These are phyloP conservation scores for Xerocomus amazonicus DNA, from an alignment of 1,284 basidiomycete genomes.

Conservation along the genomic window DNA sequence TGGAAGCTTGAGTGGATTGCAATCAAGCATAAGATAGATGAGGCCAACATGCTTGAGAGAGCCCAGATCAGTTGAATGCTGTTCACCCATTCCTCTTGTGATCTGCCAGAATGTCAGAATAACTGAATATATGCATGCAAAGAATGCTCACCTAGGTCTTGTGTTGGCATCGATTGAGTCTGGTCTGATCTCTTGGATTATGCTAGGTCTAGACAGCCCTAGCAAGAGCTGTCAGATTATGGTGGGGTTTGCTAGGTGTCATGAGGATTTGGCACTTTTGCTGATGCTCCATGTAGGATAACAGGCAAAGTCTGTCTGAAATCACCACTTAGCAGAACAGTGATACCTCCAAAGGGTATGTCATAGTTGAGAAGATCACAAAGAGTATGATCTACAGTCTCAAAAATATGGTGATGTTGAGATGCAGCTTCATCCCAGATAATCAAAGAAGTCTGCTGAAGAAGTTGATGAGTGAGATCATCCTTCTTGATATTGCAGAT, in stretches of 20 bases:
- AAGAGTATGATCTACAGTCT: slow-evolving; percentile 35
- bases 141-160: too few species aligned
- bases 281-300: slow-evolving; percentile 31
- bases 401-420: slow-evolving; percentile 31
- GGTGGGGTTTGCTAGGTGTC: too few species aligned
- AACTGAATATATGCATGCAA: too few species aligned
- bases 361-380: slow-evolving; percentile 28
- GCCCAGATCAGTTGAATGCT: not conserved
- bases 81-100: not conserved
- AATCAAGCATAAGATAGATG: not conserved
- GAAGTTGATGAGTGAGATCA: not conserved
- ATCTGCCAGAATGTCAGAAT: not conserved
- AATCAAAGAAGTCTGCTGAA: not conserved
- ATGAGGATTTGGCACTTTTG: too few species aligned
- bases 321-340: slow-evolving; percentile 40
- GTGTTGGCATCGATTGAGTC: too few species aligned
- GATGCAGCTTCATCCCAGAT: slow-evolving; percentile 35
- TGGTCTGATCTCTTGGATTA: too few species aligned
- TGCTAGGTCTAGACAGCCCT: too few species aligned
- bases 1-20: not conserved
- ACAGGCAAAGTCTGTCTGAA: slow-evolving; percentile 36
- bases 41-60: not conserved
- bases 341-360: slow-evolving; percentile 38
- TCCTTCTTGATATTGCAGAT: not conserved
- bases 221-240: too few species aligned